Evolutionary conservation across 2,329 filamentous ascomycete species (phyloP), one percentile per base, ranked within the genome.

Genomic region (Penicillium oxalicum): DNA sequence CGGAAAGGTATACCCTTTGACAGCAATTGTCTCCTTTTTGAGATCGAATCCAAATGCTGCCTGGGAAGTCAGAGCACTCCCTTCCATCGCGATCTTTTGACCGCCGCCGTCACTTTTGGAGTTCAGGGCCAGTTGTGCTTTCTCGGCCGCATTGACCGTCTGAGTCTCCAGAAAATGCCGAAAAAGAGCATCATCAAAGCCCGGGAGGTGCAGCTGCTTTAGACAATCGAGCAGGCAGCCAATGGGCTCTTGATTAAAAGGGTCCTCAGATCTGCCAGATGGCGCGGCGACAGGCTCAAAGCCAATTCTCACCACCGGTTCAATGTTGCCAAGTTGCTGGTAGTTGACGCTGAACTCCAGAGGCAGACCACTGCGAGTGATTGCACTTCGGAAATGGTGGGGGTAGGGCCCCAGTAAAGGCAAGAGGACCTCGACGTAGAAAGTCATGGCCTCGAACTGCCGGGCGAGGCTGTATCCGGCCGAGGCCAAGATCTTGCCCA

Each of bases 341-440:
- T 47, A 60, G 44, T 60, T 60, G 38, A 54, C 38, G 37, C 57
- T 60, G 41, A 53, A 54, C 24, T 60, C 57, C 4, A 60, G 11
- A 0, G 56, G 54, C 2, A 58, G 52, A 2, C 51, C 57, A 40
- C 48, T 57, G 1, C 42, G 50, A 1, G 57, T 58, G 7, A 57
- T 49, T 4, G 48, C 42, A 33, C 56, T 54, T 36, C 35, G 50
- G 9, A 45, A 51, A 1, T 7, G 3, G 2, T 39, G 32, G 4
- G 56, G 56, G 47, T 57, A 53, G 1, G 56, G 56, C 3, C 57
- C 57, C 11, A 59, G 39, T 4, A 9, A 28, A 0, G 56, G 55
- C 11, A 56, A 18, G 4, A 54, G 36, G 25, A 43, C 13, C 9
- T 45, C 33, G 4, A 4, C 9, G 38, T 41, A 49, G 40, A 54